Evolutionary conservation across 495 filamentous ascomycete genomes (phyloP), one percentile per base, ranked within the genome.

Genomic region (Hypomontagnella submonticulosa): DNA sequence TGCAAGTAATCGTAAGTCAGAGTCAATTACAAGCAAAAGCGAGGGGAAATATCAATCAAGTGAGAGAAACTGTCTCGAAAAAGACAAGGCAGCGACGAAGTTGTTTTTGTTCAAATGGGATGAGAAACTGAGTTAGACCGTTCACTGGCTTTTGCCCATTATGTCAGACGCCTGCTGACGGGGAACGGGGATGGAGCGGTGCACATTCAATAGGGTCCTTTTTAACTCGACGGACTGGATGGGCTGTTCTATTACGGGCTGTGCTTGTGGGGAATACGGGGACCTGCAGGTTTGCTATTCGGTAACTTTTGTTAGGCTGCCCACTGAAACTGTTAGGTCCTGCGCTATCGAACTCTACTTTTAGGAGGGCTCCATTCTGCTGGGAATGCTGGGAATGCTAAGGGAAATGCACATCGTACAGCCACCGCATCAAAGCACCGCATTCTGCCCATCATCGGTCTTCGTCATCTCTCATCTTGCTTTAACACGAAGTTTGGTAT

Each of bases 261-360:
- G 23, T 27, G 23, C 23, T 27, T 36, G 15, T 37, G 49, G 49
- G 46, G 54, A 53, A 54, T 18, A 48, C 16, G 18, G 53, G 53
- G 34, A 53, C 33, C 53, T 11, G 23, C 23, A 27, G 23, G 23
- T 27, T 6, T 27, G 23, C 6, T 6, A 27, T 38, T 47, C 58
- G 59, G 65, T 68, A 68, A 49, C 65, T 46, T 46, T 40, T 68
- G 65, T 63, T 68, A 68, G 65, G 44, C 48, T 9, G 19, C 11
- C 4, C 13, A 16, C 59, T 51, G n/a, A 63, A 55, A 12, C 37
- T 6, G 1, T 20, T 50, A 49, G 23, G 47, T 42, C 13, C 12
- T 0, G 20, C 5, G 16, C 42, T 68, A 68, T 19, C 49, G 13
- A 40, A 38, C 19, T 59, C 58, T 68, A 63, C 65, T 57, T 61